Conservation (phyloP, 2,329 filamentous ascomycete genomes). For the Colletotrichum paranaense region DNA sequence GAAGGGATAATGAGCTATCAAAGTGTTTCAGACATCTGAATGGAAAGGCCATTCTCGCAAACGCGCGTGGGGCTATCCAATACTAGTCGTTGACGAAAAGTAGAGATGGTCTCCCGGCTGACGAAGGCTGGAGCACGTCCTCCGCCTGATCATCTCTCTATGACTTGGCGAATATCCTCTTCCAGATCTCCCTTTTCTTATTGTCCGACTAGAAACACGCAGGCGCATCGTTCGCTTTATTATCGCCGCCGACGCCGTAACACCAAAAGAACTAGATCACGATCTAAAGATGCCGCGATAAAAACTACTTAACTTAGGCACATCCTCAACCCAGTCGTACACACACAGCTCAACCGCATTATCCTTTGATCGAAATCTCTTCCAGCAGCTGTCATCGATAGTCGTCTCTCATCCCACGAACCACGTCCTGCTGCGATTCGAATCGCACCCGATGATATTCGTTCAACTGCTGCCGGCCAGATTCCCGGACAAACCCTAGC, state of each 20-base stretch:
- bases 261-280: background rate
- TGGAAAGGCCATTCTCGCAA: background rate
- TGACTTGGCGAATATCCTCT: background rate
- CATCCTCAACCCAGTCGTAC: background rate
- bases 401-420: constrained; percentile 31
- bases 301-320: too few species aligned
- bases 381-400: background rate
- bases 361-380: background rate
- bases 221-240: background rate
- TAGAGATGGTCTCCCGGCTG: background rate
- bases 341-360: background rate
- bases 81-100: background rate
- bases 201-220: background rate
- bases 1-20: background rate
- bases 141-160: background rate
- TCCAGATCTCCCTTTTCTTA: background rate
- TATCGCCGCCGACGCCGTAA: background rate
- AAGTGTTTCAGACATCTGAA: background rate
- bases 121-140: background rate
- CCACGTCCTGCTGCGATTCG: constrained; percentile 32
- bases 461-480: constrained; percentile 40
- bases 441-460: constrained; percentile 28
- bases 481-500: constrained; percentile 45
- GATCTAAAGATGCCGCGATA: background rate
- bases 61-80: background rate